Base-by-base conservation (phyloP, 495 filamentous ascomycete genomes). In the Penicillium dipodomyicola region DNA sequence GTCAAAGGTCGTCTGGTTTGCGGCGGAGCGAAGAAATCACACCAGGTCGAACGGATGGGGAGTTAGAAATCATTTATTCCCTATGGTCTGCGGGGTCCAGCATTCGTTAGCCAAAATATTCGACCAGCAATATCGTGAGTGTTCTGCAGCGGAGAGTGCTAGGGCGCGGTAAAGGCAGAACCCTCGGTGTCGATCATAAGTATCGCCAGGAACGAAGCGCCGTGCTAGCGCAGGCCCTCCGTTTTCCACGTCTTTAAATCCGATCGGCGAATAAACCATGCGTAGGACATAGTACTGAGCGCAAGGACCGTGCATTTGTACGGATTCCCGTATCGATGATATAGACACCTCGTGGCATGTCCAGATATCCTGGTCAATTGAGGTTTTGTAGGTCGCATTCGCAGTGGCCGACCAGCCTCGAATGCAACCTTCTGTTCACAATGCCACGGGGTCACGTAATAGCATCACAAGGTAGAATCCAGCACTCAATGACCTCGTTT, bases 21-120 rank as follows among this genome's bases (percentile, higher is more conserved):
- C 60, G 45, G 59, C 62, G 60, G 55, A 59, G 61, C 54, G 59
- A 42, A 62, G 62, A 60, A 57, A 61, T 50, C 61, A 67, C 59
- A 65, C 64, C 66, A 62, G 58, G 52, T 67, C 54, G 64, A 49
- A 57, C 57, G 61, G 55, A 56, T 20, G 52, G 54, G 41, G 46
- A 61, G 32, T 52, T 52, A 52, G 57, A 62, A 67, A 69, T 67
- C 66, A 69, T 69, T 69, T 69, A 69, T 69, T 59, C 48, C 44
- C 59, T 60, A 41, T 50, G n/a, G 32, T 60, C 61, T 63, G 47
- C n/a, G 23, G 45, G 45, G 19, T 53, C 27, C 32, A 39, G 23
- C 19, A 57, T 37, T 23, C 15, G 58, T 66, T 60, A 66, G 64
- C 52, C 15, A 58, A 32, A 29, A 33, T 44, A 30, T 58, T 54